Percentiles rank a stretch among this genome's conserved stretches.
Conservation (phyloP, 139 green algal genomes). For the Spirogloea muscicola region DNA sequence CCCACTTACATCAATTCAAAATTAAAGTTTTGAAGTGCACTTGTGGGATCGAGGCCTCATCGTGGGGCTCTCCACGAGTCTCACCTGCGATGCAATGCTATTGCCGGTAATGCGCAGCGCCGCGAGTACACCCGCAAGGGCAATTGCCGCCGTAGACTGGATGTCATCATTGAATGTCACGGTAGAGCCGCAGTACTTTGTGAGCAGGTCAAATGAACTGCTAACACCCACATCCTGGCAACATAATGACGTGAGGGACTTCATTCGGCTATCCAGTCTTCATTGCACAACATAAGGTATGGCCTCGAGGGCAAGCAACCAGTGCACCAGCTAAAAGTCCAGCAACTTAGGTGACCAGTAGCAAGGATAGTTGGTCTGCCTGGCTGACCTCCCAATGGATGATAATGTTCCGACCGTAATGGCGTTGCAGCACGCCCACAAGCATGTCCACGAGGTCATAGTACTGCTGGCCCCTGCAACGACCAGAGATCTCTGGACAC, state of each 20-base stretch:
- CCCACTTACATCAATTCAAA: too few species aligned
- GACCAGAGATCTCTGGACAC: not conserved
- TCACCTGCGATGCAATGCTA: too few species aligned
- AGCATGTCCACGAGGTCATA: not conserved
- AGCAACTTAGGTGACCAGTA: too few species aligned
- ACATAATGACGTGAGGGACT: too few species aligned
- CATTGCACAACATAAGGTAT: not conserved
- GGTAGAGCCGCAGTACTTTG: conserved; percentile 43
- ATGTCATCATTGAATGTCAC: conserved; percentile 93
- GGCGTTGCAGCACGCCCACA: not conserved
- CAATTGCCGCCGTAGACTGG: conserved; percentile 76
- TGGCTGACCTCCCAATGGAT: not conserved
- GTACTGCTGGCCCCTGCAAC: not conserved
- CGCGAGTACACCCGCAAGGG: conserved; percentile 70
- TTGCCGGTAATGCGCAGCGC: conserved; percentile 56
- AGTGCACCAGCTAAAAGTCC: not conserved
- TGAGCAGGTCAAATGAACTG: conserved; percentile 72
- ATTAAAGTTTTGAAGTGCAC: too few species aligned
- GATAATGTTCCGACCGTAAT: not conserved
- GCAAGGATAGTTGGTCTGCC: too few species aligned
- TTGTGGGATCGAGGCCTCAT: too few species aligned
- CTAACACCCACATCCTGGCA: conserved; percentile 78
- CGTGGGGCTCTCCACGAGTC: too few species aligned
- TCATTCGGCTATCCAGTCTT: not conserved
- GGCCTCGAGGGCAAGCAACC: not conserved